Evolutionary conservation across 768 basidiomycete genomes (phyloP).

Genomic region (Tulasnella sp.): DNA sequence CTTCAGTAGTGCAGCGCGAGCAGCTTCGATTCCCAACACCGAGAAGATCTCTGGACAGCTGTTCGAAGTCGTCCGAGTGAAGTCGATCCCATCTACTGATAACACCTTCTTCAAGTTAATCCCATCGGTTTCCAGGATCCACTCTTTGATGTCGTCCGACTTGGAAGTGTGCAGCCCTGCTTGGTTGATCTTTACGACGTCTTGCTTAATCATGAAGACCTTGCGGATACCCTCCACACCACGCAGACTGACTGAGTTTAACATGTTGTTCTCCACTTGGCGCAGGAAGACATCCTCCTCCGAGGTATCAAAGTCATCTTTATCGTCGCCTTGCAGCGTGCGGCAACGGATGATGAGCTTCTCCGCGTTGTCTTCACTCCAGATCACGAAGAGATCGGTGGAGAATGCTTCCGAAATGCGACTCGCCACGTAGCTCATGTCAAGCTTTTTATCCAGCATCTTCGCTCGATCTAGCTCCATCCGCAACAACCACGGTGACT

Average conservation of each 20-base stretch:
- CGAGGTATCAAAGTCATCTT: slow-evolving; percentile 66
- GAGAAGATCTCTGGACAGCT: slow-evolving; percentile 91
- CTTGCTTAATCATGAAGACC: slow-evolving; percentile 87
- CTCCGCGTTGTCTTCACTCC: slow-evolving; percentile 97
- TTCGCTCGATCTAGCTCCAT: slow-evolving; percentile 93
- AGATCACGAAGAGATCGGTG: slow-evolving; percentile 93
- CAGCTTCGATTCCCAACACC: slow-evolving; percentile 94
- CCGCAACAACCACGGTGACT: slow-evolving; percentile 94
- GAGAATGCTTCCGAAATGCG: slow-evolving; percentile 92
- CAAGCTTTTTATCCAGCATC: slow-evolving; percentile 95
- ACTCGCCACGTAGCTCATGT: slow-evolving; percentile 88
- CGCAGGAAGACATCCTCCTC: slow-evolving; percentile 96
- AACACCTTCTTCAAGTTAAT: slow-evolving; percentile 93
- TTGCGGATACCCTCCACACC: slow-evolving; percentile 85
- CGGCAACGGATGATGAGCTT: slow-evolving; percentile 96
- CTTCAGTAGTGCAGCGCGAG: slow-evolving; percentile 85
- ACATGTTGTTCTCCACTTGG: slow-evolving; percentile 91
- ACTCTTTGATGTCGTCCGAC: slow-evolving; percentile 62
- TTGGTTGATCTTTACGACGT: slow-evolving; percentile 53
- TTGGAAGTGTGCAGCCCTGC: slow-evolving; percentile 51
- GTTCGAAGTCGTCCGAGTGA: slow-evolving; percentile 89
- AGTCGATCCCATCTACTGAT: slow-evolving; percentile 91
- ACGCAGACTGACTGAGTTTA: slow-evolving; percentile 88
- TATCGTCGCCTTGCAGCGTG: slow-evolving; percentile 72
- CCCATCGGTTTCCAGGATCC: slow-evolving; percentile 96